Base-by-base conservation (phyloP, 2,329 filamentous ascomycete species). In the Botryosphaeria dothidea region DNA sequence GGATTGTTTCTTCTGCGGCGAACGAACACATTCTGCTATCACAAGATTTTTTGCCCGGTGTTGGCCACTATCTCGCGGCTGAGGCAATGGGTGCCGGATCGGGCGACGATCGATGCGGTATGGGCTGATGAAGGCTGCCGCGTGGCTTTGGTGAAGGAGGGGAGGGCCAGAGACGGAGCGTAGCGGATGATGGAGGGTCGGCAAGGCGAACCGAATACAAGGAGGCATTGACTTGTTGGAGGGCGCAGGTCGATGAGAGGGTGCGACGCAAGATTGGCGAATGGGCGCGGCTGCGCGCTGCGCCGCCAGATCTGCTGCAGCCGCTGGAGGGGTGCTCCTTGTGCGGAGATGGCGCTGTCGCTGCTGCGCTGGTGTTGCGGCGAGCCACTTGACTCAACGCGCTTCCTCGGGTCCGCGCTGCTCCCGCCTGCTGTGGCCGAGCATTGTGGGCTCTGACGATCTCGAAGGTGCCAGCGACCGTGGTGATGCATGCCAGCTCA, bases 121-220 rank as follows among this genome's bases (percentile, higher is more conserved):
- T 36, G 31, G 51, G 31, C 52, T 41, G 52, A 56, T 41, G 29
- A 34, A 19, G 49, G 49, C 49, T 52, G 49, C 49, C 52, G 52
- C 52, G 52, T 52, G 52, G 52, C 52, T 27, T 21, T 58, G 36
- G 21, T 58, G 3, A 41, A 15, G 36, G 38, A 41, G 11, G 25
- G 15, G 25, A 29, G n/a, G n/a, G n/a, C n/a, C n/a, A 29, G 7
- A n/a, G 46, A 29, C 23, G 46, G 46, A 49, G 46, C 25, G 25
- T 25, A 17, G 51, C 27, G 36, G 3, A 43, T 17, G n/a, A 23
- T n/a, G 54, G 36, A 58, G 54, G 36, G 54, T 43, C 54, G 54
- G 54, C 54, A 58, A 58, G 23, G 36, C 38, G 36, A 58, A 19
- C 54, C 54, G 54, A 58, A 4, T 58, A 23, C 36, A 58, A 58